phyloP scores from a whole-genome alignment of 371 early-diverging fungal genomes.

The Mucor indicus region DNA sequence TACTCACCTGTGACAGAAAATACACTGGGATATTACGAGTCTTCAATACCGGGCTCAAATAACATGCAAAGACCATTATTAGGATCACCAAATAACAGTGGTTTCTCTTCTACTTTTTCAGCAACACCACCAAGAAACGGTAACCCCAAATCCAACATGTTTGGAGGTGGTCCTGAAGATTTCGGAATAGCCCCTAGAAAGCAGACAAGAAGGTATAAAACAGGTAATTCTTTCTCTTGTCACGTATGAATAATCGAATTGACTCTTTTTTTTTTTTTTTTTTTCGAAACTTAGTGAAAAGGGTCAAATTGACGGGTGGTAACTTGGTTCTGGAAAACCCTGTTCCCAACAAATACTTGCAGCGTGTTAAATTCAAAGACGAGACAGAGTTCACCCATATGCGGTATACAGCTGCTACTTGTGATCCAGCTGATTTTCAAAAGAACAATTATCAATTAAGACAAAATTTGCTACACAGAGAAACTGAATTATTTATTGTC shows the following conservation, averaged over 20 bases:
- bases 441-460: constrained; percentile 61
- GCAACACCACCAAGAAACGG: no score
- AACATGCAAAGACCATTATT: no score
- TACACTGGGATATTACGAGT: constrained; percentile 14
- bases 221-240: no score
- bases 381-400: constrained; percentile 56
- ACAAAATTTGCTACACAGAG: constrained; percentile 40
- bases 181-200: constrained; percentile 47
- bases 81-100: constrained; percentile 2
- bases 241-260: no score
- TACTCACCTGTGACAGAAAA: constrained; percentile 1
- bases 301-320: constrained; percentile 39
- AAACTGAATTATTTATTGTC: constrained; percentile 69
- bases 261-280: no score
- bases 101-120: constrained; percentile 7
- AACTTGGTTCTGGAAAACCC: constrained; percentile 57
- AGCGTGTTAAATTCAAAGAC: constrained; percentile 35
- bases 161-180: constrained; percentile 27
- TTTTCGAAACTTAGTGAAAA: no score
- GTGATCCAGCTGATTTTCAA: constrained; percentile 65
- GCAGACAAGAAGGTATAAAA: constrained; percentile 56
- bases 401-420: constrained; percentile 63
- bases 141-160: constrained; percentile 23
- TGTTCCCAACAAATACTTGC: constrained; percentile 47
- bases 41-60: constrained; percentile 14